Evolutionary conservation across 805 yeast genomes (phyloP).

Genomic region (Candida maesae): DNA sequence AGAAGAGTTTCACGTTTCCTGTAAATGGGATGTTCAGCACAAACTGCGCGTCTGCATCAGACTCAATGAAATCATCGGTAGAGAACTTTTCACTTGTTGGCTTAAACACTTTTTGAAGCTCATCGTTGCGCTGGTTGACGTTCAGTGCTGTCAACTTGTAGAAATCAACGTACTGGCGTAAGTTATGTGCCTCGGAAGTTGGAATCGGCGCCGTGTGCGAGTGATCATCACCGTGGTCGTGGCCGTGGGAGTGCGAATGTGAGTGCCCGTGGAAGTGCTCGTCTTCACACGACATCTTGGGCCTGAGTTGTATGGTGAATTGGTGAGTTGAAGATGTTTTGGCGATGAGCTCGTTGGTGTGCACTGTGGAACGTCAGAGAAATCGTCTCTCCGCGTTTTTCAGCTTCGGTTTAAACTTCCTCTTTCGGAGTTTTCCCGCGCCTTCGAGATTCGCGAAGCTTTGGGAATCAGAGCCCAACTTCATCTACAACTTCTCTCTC

Average conservation of each 20-base stretch:
- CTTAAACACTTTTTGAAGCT: constrained; percentile 45
- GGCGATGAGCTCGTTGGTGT: too few relatives aligned
- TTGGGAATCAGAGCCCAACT: too few relatives aligned
- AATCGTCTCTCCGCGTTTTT: too few relatives aligned
- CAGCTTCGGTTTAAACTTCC: too few relatives aligned
- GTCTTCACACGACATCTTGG: constrained; percentile 32
- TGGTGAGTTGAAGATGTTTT: too few relatives aligned
- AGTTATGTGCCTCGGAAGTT: constrained; percentile 66
- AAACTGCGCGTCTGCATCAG: constrained; percentile 82
- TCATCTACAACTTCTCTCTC: too few relatives aligned
- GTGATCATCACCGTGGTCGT: constrained; percentile 15
- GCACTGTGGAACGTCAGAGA: too few relatives aligned
- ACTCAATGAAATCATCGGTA: constrained; percentile 44
- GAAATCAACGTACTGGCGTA: constrained; percentile 57
- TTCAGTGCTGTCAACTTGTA: constrained; percentile 62
- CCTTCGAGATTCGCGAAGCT: too few relatives aligned
- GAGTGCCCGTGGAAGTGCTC: constrained; percentile 25
- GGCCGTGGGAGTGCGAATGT: constrained; percentile 21
- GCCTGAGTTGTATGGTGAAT: too few relatives aligned
- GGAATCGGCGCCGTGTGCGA: constrained; percentile 57
- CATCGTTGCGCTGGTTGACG: constrained; percentile 47
- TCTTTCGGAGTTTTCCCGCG: too few relatives aligned
- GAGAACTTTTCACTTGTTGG: constrained; percentile 44
- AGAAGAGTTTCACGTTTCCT: constrained; percentile 67
- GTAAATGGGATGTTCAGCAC: constrained; percentile 78